Evolutionary conservation across 441 rosid species (phyloP).

Genomic region (Macaranga tanarius): DNA sequence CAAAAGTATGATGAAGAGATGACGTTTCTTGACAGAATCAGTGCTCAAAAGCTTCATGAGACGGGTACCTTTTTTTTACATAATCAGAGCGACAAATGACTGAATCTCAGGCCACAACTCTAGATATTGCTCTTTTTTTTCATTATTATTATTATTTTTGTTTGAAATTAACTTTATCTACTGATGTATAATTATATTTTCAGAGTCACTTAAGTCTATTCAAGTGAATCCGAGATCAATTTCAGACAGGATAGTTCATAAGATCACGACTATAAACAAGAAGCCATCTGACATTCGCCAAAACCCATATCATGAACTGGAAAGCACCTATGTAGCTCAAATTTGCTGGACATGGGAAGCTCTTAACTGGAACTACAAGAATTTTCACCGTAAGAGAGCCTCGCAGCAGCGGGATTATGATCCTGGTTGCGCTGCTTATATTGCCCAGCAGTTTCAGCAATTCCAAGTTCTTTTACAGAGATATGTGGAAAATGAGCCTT

Average conservation of each 20-base stretch:
- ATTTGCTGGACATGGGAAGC: slow-evolving; percentile 97
- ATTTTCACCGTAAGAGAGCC: slow-evolving; percentile 59
- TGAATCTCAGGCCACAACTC: too few relatives aligned
- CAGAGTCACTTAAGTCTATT: slow-evolving; percentile 77
- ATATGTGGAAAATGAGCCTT: slow-evolving; percentile 88
- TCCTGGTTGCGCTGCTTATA: slow-evolving; percentile 62
- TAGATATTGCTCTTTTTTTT: too few relatives aligned
- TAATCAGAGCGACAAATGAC: too few relatives aligned
- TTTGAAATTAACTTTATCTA: not conserved
- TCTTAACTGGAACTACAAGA: slow-evolving; percentile 85
- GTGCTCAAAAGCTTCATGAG: slow-evolving; percentile 91
- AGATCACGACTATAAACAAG: slow-evolving; percentile 51
- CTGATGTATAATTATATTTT: not conserved
- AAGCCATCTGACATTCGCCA: slow-evolving; percentile 43
- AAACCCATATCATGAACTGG: slow-evolving; percentile 83
- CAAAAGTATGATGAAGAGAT: slow-evolving; percentile 96
- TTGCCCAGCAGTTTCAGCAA: slow-evolving; percentile 89
- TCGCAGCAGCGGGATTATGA: slow-evolving; percentile 45
- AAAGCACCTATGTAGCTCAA: slow-evolving; percentile 83
- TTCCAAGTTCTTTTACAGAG: slow-evolving; percentile 88
- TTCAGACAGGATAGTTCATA: slow-evolving; percentile 82
- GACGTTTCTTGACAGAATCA: slow-evolving; percentile 72
- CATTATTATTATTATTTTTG: too few relatives aligned
- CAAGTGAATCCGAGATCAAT: slow-evolving; percentile 80
- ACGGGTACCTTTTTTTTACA: slow-evolving; percentile 45